phyloP scores from a whole-genome alignment of 306 rosid genomes.

The Prunus dulcis region DNA sequence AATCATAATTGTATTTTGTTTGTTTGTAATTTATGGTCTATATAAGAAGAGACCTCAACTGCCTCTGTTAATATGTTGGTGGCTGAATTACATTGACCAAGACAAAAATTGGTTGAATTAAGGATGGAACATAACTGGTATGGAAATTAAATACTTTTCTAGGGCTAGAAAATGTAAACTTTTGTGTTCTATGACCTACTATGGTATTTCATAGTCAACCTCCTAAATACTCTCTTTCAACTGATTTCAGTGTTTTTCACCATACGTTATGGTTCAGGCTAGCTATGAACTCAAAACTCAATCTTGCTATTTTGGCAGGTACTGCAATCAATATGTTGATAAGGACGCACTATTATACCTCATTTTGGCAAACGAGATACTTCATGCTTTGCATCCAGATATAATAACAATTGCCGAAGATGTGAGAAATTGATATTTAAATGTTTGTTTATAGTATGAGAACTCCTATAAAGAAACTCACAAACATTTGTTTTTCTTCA shows the following conservation, averaged over 20 bases:
- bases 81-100: neutral
- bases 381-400: constrained; percentile 72
- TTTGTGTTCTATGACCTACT: neutral
- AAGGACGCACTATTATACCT: constrained; percentile 82
- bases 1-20: neutral
- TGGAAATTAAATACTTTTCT: neutral
- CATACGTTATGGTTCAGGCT: neutral
- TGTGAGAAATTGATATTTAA: constrained; percentile 42
- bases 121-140: neutral
- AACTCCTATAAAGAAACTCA: neutral
- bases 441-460: neutral
- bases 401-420: constrained; percentile 92
- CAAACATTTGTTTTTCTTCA: neutral
- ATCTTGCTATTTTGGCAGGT: constrained; percentile 49
- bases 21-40: neutral
- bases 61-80: neutral
- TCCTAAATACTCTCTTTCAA: neutral
- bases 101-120: too few relatives aligned
- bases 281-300: neutral
- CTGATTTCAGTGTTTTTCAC: constrained; percentile 1
- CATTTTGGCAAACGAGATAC: constrained; percentile 83
- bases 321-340: constrained; percentile 94
- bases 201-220: neutral
- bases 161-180: neutral
- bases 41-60: neutral